Base-by-base conservation (phyloP, 805 yeast genomes). In the Candida taoyuanica region DNA sequence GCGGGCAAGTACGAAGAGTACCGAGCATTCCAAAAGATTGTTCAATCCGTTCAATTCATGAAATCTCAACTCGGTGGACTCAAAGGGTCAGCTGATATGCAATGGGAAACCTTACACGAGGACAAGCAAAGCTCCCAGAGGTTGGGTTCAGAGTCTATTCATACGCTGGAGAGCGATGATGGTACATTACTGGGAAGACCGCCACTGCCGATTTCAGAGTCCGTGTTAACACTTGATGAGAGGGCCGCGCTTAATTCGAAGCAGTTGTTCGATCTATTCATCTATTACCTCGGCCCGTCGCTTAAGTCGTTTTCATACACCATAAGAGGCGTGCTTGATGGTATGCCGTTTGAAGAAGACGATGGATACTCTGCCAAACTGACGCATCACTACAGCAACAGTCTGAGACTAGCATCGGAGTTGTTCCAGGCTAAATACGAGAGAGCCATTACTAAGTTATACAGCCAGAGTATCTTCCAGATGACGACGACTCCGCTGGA, bases 281-380 rank as follows among this genome's bases (percentile, higher is more conserved):
- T 81, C 2, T 72, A 71, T 45, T 70, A 81, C 49, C 62, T 85
- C 31, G 86, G 88, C 0, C 93, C 94, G 0, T 78, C 89, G 0
- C 68, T 81, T 56, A 76, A 75, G 52, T 76, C 86, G 2, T 77
- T 79, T 47, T 70, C 77, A 2, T 72, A 71, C 49, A 82, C 88
- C 0, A 65, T 84, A 36, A 69, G 75, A 39, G 78, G 76, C 21
- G 79, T 84, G 7, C 56, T 85, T 39, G 64, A 66, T 16, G 79
- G 76, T 11, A 61, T 79, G 3, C 82, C 85, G 2, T 81, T 79
- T 49, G 74, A 71, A 34, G 50, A 59, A 5, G 51, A 44, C 1
- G 55, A 50, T 11, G 56, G 55, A 9, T 54, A 55, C 29, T 51
- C 60, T 5, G 67, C 74, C 30, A 64, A 64, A 15, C 52, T 64